phyloP scores from a whole-genome alignment of 768 basidiomycete genomes.

The Sistotremastrum suecicum region DNA sequence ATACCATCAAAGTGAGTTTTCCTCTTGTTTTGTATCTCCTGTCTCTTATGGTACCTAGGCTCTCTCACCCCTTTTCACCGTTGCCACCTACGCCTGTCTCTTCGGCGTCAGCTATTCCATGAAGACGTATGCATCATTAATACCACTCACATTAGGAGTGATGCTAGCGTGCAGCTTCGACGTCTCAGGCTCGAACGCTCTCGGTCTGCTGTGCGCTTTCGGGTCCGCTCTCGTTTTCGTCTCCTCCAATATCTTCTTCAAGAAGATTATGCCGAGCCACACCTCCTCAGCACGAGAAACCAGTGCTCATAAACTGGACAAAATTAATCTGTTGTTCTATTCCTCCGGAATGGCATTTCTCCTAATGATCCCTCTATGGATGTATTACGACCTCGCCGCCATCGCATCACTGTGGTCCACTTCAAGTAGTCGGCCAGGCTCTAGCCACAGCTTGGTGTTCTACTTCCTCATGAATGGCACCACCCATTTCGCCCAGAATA shows the following conservation, averaged over 20 bases:
- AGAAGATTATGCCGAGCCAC: conserved; percentile 83
- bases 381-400: conserved; percentile 70
- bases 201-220: conserved; percentile 90
- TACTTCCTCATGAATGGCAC: conserved; percentile 91
- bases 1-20: conserved; percentile 85
- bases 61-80: conserved; percentile 92
- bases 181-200: conserved; percentile 68
- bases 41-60: conserved; percentile 37
- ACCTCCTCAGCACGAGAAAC: conserved; percentile 19
- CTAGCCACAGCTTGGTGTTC: conserved; percentile 53
- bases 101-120: conserved; percentile 90
- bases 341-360: conserved; percentile 89
- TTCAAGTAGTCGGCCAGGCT: background rate
- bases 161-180: conserved; percentile 97
- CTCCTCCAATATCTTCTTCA: conserved; percentile 97
- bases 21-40: background rate
- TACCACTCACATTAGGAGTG: conserved; percentile 92
- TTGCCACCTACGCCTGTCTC: conserved; percentile 84
- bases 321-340: conserved; percentile 90
- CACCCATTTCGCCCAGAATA: conserved; percentile 93
- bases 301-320: conserved; percentile 75
- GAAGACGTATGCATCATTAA: conserved; percentile 81
- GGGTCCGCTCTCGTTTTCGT: conserved; percentile 96
- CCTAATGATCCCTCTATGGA: conserved; percentile 93
- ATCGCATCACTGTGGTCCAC: conserved; percentile 20